Percentiles rank a stretch among this genome's conserved stretches.
Conservation (phyloP, 1,284 basidiomycete species). For the Inonotus hispidus region DNA sequence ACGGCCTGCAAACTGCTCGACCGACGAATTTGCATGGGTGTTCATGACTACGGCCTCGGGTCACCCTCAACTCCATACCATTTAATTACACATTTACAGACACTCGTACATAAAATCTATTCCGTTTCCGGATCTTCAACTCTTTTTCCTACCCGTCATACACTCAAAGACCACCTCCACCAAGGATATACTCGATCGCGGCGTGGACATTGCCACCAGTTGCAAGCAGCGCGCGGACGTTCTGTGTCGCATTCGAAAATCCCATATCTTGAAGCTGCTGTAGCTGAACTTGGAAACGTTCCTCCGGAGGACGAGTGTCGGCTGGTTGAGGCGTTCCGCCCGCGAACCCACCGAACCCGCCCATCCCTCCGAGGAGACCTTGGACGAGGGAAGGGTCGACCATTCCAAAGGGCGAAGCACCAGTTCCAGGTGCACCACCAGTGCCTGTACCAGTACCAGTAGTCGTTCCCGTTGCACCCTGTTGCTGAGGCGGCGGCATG, state of each 20-base stretch:
- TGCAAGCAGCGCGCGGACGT: constrained; percentile 81
- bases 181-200: constrained; percentile 87
- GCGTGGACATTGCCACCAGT: constrained; percentile 87
- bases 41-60: too few species aligned
- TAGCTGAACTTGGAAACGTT: constrained; percentile 83
- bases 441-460: constrained; percentile 22
- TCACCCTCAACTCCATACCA: too few species aligned
- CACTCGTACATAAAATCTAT: background rate
- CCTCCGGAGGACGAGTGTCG: constrained; percentile 76
- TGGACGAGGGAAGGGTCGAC: constrained; percentile 22
- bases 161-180: constrained; percentile 59
- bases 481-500: constrained; percentile 16
- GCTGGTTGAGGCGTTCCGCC: constrained; percentile 37
- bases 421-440: constrained; percentile 18
- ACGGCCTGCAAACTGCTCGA: too few species aligned
- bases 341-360: constrained; percentile 24
- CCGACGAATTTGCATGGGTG: too few species aligned
- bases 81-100: too few species aligned
- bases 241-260: constrained; percentile 79
- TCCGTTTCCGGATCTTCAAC: background rate
- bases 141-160: background rate
- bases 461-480: constrained; percentile 23
- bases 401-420: constrained; percentile 27
- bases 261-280: constrained; percentile 89
- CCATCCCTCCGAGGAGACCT: constrained; percentile 30